These are phyloP conservation scores for Suhomyces kilbournensis DNA, from an alignment of 805 yeast genomes.

Conservation along the genomic window DNA sequence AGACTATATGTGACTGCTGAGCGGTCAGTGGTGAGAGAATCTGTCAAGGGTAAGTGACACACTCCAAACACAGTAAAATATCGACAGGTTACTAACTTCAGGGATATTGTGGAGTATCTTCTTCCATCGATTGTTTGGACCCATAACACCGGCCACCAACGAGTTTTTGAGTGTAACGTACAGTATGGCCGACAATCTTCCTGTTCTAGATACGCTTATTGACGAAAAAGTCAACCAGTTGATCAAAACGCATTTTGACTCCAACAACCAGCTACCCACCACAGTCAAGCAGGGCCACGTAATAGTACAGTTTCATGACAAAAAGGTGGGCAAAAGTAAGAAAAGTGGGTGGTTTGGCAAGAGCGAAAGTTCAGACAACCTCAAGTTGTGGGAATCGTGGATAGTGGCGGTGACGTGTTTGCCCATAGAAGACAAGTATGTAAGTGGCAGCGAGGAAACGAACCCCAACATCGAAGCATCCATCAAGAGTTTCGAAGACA, in stretches of 20 bases:
- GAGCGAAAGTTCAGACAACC: constrained; percentile 31
- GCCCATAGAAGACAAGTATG: constrained; percentile 19
- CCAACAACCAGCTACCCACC: constrained; percentile 9
- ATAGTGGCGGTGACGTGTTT: constrained; percentile 47
- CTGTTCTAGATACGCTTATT: constrained; percentile 48
- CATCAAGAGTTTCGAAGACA: constrained; percentile 35
- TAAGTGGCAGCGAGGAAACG: constrained; percentile 1
- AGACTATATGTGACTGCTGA: constrained; percentile 49
- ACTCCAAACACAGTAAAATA: not conserved
- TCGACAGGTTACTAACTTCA: constrained; percentile 14
- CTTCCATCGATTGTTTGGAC: constrained; percentile 68
- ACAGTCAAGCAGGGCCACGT: constrained; percentile 29
- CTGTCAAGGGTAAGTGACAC: constrained; percentile 45
- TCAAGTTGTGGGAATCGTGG: constrained; percentile 72
- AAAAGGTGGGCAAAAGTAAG: constrained; percentile 32
- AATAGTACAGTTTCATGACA: constrained; percentile 38
- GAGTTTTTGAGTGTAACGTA: constrained; percentile 60
- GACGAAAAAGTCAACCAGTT: constrained; percentile 34
- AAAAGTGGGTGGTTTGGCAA: constrained; percentile 57
- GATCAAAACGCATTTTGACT: constrained; percentile 25
- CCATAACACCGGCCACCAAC: constrained; percentile 52
- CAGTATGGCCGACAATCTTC: constrained; percentile 45
- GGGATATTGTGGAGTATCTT: constrained; percentile 66
- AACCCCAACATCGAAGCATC: constrained; percentile 33
- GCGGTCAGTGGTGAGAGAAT: constrained; percentile 52